Evolutionary conservation across 768 basidiomycete species (phyloP).

Genomic region (Jaapia argillacea): DNA sequence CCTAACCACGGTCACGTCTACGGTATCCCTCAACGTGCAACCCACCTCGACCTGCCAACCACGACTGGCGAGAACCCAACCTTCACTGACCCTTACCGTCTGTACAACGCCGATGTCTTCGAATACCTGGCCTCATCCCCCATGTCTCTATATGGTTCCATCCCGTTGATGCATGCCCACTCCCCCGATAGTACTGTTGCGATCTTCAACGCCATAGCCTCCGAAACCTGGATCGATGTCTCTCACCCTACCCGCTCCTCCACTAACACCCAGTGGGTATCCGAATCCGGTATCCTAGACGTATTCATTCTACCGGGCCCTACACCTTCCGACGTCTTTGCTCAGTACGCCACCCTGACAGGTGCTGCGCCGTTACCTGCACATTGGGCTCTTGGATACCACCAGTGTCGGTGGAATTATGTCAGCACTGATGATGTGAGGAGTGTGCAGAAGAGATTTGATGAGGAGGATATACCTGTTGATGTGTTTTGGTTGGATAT

Average conservation of each 20-base stretch:
- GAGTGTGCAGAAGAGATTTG: constrained; percentile 77
- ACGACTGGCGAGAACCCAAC: constrained; percentile 71
- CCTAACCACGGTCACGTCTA: constrained; percentile 87
- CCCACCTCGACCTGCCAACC: constrained; percentile 77
- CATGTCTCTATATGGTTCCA: constrained; percentile 82
- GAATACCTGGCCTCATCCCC: constrained; percentile 81
- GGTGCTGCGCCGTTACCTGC: constrained; percentile 85
- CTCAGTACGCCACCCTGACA: constrained; percentile 77
- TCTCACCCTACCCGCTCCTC: constrained; percentile 56
- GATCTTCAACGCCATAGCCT: constrained; percentile 77
- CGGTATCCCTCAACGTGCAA: constrained; percentile 95
- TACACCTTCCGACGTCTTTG: constrained; percentile 70
- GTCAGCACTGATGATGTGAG: constrained; percentile 83
- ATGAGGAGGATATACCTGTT: constrained; percentile 90
- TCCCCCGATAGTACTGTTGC: constrained; percentile 81
- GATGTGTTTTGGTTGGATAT: constrained; percentile 98
- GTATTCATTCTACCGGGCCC: constrained; percentile 92
- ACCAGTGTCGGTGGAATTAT: constrained; percentile 99
- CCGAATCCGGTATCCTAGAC: constrained; percentile 94
- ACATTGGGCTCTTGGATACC: constrained; percentile 87
- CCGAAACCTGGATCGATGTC: constrained; percentile 95
- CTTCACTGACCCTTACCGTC: constrained; percentile 87
- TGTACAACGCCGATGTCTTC: constrained; percentile 94
- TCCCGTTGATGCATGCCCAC: constrained; percentile 92
- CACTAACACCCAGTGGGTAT: constrained; percentile 92